Conservation (phyloP, 2,329 filamentous ascomycete genomes). For the Tolypocladium capitatum region DNA sequence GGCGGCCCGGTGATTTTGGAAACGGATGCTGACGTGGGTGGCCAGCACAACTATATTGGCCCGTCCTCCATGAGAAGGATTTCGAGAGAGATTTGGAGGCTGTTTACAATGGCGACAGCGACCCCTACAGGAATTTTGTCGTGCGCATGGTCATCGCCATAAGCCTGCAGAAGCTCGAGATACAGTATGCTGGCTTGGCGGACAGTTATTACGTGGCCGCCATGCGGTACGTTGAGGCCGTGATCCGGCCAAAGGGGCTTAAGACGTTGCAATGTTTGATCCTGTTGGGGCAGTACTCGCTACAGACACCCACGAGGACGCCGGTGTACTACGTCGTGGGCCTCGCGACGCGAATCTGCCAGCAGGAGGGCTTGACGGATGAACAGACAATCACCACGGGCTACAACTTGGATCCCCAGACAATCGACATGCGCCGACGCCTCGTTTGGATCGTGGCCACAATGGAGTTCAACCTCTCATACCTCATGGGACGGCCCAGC, state of each 20-base stretch:
- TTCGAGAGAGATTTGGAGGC: conserved; percentile 66
- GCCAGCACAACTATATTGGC: conserved; percentile 75
- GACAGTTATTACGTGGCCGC: conserved; percentile 92
- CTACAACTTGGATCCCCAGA: conserved; percentile 52
- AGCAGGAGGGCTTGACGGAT: conserved; percentile 76
- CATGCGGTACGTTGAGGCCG: conserved; percentile 68
- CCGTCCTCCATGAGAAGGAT: conserved; percentile 70
- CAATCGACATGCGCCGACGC: conserved; percentile 79
- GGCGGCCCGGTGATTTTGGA: background rate
- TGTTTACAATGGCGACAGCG: conserved; percentile 62
- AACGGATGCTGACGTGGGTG: conserved; percentile 5
- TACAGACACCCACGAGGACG: conserved; percentile 81
- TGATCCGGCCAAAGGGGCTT: conserved; percentile 78
- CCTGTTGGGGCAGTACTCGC: conserved; percentile 79
- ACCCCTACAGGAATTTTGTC: conserved; percentile 78
- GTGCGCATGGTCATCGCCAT: conserved; percentile 88
- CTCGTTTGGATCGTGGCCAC: conserved; percentile 78
- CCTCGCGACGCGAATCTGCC: conserved; percentile 73
- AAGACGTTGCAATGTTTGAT: conserved; percentile 82
- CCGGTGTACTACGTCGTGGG: conserved; percentile 91
- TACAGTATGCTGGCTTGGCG: conserved; percentile 80
- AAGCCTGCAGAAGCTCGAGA: conserved; percentile 82
- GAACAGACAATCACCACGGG: conserved; percentile 71
- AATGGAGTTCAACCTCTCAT: conserved; percentile 80
- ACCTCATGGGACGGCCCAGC: conserved; percentile 76